A percentile compares a stretch with the other conserved stretches of the same genome.
Conservation (phyloP, 441 rosid genomes). For the Euphorbia celastroides region DNA sequence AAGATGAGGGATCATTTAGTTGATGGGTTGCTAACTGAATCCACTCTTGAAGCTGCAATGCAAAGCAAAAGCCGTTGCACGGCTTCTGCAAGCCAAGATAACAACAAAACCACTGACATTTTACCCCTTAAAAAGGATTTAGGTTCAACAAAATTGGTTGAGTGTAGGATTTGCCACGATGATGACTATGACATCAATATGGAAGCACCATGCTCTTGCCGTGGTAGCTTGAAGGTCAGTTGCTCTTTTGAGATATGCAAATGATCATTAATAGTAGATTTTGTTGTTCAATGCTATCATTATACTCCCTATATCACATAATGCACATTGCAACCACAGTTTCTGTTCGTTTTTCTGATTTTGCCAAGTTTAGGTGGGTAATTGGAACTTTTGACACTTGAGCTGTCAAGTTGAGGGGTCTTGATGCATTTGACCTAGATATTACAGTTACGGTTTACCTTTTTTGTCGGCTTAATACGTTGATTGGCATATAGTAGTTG, state of each 20-base stretch:
- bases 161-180: constrained; percentile 87
- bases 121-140: constrained; percentile 28
- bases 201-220: constrained; percentile 81
- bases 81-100: constrained; percentile 21
- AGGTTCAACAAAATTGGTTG: constrained; percentile 32
- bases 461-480: no score
- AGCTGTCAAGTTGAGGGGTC: no score
- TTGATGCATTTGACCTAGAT: no score
- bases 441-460: no score
- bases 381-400: no score
- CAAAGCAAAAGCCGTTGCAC: constrained; percentile 20
- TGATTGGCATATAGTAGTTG: no score
- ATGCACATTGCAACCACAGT: background rate
- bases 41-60: constrained; percentile 44
- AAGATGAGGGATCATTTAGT: constrained; percentile 72
- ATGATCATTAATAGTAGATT: no score
- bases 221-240: constrained; percentile 80
- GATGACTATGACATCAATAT: constrained; percentile 62
- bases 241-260: background rate
- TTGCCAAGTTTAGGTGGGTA: no score
- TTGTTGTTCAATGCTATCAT: no score
- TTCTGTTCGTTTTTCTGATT: no score
- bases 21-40: constrained; percentile 43
- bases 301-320: background rate
- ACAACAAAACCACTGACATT: constrained; percentile 15